These are phyloP conservation scores for Phytophthora citrophthora DNA, from an alignment of 352 stramenopile genomes.

Conservation along the genomic window DNA sequence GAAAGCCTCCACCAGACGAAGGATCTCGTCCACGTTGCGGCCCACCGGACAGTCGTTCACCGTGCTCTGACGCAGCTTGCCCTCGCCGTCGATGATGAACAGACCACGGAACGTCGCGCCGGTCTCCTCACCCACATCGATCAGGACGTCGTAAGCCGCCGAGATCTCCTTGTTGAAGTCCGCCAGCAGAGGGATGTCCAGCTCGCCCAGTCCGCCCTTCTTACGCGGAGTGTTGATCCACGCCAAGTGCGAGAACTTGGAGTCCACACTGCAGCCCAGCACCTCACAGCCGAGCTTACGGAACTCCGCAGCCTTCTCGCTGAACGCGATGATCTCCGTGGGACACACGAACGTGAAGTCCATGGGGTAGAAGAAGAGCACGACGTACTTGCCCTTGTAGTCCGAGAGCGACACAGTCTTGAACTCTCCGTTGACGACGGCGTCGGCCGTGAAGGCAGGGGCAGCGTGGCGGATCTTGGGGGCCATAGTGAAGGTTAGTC, in stretches of 20 bases:
- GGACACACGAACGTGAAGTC: conserved; percentile 93
- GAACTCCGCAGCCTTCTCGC: conserved; percentile 79
- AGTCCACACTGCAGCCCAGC: conserved; percentile 83
- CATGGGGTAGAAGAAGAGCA: conserved; percentile 93
- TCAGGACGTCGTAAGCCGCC: conserved; percentile 83
- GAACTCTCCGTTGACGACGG: conserved; percentile 85
- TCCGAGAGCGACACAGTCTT: conserved; percentile 80
- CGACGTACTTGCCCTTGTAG: conserved; percentile 90
- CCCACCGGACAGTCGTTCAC: conserved; percentile 89
- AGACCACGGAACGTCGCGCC: conserved; percentile 84
- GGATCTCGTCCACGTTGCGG: conserved; percentile 89
- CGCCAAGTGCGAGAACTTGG: conserved; percentile 86
- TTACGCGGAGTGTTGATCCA: conserved; percentile 91
- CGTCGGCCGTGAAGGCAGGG: conserved; percentile 74
- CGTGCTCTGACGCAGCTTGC: conserved; percentile 82
- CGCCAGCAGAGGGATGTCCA: conserved; percentile 90
- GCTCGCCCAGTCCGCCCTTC: conserved; percentile 87
- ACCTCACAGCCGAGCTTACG: conserved; percentile 71
- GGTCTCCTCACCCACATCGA: conserved; percentile 58
- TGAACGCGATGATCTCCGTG: conserved; percentile 92
- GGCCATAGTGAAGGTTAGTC: conserved; percentile 39
- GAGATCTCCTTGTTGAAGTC: conserved; percentile 88
- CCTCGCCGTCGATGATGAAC: conserved; percentile 92
- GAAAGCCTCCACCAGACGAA: conserved; percentile 91
- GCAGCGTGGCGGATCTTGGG: conserved; percentile 69